A percentile compares a stretch with the other conserved stretches of the same genome.
These are phyloP conservation scores for Cephalotrichum gorgonifer DNA, from an alignment of 2,329 filamentous ascomycete genomes.

Conservation along the genomic window DNA sequence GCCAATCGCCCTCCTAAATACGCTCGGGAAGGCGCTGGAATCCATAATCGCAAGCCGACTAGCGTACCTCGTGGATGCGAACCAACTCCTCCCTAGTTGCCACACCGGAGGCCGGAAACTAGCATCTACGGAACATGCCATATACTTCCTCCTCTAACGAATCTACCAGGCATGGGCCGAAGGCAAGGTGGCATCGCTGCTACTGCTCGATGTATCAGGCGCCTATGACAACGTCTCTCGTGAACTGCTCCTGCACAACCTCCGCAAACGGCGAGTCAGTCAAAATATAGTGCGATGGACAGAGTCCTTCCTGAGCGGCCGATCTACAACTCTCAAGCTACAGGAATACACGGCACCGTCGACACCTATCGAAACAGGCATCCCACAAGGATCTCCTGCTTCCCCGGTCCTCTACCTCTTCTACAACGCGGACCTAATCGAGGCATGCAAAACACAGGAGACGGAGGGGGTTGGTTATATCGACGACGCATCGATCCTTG, in stretches of 20 bases:
- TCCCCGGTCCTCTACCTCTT: slow-evolving; percentile 17
- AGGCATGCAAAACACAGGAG: slow-evolving; percentile 7
- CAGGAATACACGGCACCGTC: slow-evolving; percentile 7
- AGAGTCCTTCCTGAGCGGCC: slow-evolving; percentile 9
- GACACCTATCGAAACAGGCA: slow-evolving; percentile 9
- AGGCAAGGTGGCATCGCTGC: slow-evolving; percentile 7
- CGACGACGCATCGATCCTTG: slow-evolving; percentile 8
- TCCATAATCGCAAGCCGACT: slow-evolving; percentile 9
- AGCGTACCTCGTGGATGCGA: slow-evolving; percentile 6
- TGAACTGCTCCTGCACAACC: slow-evolving; percentile 9
- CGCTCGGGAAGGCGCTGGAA: slow-evolving; percentile 9
- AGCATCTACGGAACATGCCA: slow-evolving; percentile 7
- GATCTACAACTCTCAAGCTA: slow-evolving; percentile 8
- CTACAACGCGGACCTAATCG: slow-evolving; percentile 15
- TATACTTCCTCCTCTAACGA: slow-evolving; percentile 7
- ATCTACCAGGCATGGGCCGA: slow-evolving; percentile 8
- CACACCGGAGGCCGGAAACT: slow-evolving; percentile 8
- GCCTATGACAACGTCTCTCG: slow-evolving; percentile 8
- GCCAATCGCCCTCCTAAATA: slow-evolving; percentile 11
- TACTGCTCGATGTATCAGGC: slow-evolving; percentile 9
- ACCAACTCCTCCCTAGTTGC: slow-evolving; percentile 3
- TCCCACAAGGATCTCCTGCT: slow-evolving; percentile 13
- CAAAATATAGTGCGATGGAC: slow-evolving; percentile 12
- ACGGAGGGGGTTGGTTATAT: slow-evolving; percentile 9
- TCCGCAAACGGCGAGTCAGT: slow-evolving; percentile 9